Evolutionary conservation across 2,329 filamentous ascomycete species (phyloP).

Genomic region (Apiospora phragmitis): DNA sequence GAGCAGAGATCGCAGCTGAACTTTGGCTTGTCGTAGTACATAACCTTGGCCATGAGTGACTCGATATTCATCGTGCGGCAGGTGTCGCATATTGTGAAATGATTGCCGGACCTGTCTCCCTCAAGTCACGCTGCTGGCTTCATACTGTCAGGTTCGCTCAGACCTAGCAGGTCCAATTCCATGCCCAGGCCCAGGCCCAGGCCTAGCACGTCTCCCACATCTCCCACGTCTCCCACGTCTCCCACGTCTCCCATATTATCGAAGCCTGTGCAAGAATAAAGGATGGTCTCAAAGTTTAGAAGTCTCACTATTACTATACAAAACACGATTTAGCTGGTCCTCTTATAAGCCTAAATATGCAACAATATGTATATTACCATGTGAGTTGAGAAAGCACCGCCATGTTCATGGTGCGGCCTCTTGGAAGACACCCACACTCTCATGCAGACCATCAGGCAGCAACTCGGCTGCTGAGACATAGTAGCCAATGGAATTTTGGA

Average conservation of each 20-base stretch:
- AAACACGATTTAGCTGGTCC: too few relatives aligned
- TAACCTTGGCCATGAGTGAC: background rate
- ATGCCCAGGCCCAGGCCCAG: background rate
- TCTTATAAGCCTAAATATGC: too few relatives aligned
- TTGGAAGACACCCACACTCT: background rate
- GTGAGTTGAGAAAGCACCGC: background rate
- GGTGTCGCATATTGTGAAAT: background rate
- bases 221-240: too few relatives aligned
- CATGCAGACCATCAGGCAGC: background rate
- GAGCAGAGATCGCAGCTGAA: background rate
- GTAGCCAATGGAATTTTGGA: background rate
- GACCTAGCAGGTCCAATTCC: background rate
- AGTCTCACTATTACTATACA: too few relatives aligned
- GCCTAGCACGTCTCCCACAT: too few relatives aligned
- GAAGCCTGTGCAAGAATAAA: too few relatives aligned
- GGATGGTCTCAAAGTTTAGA: too few relatives aligned
- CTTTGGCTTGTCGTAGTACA: background rate
- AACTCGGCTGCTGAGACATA: background rate
- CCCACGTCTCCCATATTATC: too few relatives aligned
- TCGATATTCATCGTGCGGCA: background rate
- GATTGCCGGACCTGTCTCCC: background rate
- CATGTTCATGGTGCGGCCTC: background rate
- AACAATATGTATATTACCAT: too few relatives aligned
- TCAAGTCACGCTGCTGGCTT: background rate
- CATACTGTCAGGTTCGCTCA: background rate